Conservation (phyloP, 2,329 filamentous ascomycete genomes). For the Amylocarpus encephaloides region DNA sequence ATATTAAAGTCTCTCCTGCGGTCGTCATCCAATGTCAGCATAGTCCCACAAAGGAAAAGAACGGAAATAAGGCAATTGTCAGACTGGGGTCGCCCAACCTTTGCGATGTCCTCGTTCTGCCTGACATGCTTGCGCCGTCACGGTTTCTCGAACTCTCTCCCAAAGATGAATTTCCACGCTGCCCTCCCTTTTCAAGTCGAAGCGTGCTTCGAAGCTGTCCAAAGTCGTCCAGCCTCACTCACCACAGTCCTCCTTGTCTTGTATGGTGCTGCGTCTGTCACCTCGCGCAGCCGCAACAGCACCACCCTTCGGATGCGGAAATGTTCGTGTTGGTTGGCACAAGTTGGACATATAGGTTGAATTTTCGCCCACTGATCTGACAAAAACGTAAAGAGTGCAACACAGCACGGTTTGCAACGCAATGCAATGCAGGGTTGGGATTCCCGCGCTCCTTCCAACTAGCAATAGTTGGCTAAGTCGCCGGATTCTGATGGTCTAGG, state of each 20-base stretch:
- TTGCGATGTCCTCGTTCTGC: slow-evolving; percentile 21
- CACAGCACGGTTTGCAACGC: background rate
- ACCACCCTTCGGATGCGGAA: slow-evolving; percentile 1
- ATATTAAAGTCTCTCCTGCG: slow-evolving; percentile 57
- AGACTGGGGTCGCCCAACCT: slow-evolving; percentile 13
- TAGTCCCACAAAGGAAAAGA: background rate
- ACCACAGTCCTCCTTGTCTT: background rate
- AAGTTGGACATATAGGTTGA: slow-evolving; percentile 2
- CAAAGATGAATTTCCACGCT: background rate
- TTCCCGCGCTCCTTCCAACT: background rate
- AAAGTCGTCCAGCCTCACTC: background rate
- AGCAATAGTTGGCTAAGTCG: background rate
- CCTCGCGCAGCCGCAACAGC: background rate
- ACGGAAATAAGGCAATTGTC: background rate
- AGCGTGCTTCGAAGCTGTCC: too few species aligned
- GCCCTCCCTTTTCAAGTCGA: background rate
- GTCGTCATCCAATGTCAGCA: slow-evolving; percentile 4
- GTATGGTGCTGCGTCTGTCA: background rate
- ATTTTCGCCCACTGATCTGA: slow-evolving; percentile 1
- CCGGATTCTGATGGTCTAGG: background rate
- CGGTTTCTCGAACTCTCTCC: background rate
- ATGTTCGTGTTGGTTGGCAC: slow-evolving; percentile 1
- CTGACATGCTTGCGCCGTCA: slow-evolving; percentile 19
- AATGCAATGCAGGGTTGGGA: slow-evolving; percentile 8
- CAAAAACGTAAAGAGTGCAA: background rate